Conservation (phyloP, 2,329 filamentous ascomycete genomes). For the Elsinoe perseae region DNA sequence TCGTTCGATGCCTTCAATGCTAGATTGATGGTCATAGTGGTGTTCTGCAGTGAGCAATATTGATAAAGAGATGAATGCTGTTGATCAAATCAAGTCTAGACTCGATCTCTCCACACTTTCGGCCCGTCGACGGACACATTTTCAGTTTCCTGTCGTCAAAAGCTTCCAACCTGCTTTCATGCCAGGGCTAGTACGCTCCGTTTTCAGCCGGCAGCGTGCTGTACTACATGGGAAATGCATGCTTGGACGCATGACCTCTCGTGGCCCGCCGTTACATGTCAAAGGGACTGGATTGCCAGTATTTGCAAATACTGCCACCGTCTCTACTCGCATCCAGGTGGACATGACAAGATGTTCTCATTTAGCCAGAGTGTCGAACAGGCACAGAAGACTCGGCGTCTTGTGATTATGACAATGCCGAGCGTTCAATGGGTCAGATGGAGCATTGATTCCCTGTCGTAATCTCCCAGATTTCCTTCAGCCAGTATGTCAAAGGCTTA, state of each 20-base stretch:
- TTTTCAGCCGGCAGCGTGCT: background rate
- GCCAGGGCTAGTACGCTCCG: background rate
- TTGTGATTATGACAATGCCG: background rate
- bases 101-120: conserved; percentile 1
- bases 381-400: background rate
- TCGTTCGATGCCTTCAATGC: too few species aligned
- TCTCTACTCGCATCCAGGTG: background rate
- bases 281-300: background rate
- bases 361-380: background rate
- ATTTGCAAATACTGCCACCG: background rate
- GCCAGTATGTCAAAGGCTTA: background rate
- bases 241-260: conserved; percentile 1
- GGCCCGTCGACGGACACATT: background rate
- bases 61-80: background rate
- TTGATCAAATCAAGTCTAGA: background rate
- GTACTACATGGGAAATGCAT: background rate
- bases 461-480: background rate
- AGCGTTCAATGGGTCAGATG: background rate
- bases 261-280: background rate
- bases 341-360: background rate
- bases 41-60: background rate
- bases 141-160: background rate
- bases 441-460: background rate
- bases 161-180: background rate
- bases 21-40: background rate